A percentile compares a stretch with the other conserved stretches of the same genome.
phyloP scores from a whole-genome alignment of 352 stramenopile genomes.

The Globisporangium radiosum region DNA sequence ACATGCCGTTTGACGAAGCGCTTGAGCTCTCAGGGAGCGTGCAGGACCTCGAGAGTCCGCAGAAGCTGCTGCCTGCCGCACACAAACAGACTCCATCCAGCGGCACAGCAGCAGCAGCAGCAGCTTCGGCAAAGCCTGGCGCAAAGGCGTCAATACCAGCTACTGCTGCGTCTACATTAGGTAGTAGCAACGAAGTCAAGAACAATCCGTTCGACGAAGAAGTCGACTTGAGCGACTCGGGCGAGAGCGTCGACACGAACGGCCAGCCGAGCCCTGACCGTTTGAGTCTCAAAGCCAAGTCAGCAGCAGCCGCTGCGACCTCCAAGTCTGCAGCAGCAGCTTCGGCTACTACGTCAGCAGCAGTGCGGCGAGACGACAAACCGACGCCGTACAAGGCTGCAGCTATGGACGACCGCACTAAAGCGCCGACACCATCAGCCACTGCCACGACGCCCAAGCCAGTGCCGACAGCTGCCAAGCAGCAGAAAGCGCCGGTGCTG shows the following conservation, averaged over 20 bases:
- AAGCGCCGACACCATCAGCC: constrained; percentile 1
- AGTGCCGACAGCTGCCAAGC: constrained; percentile 9
- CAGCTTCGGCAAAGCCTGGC: not conserved
- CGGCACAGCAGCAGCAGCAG: constrained; percentile 10
- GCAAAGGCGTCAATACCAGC: not conserved
- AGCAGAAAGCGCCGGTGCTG: constrained; percentile 32
- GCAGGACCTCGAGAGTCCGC: constrained; percentile 64
- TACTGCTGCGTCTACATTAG: not conserved
- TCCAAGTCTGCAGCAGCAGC: constrained; percentile 9
- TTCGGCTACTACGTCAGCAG: not conserved
- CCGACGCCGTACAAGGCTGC: constrained; percentile 10
- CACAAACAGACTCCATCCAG: not conserved
- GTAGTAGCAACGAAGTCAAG: constrained; percentile 46
- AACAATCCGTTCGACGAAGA: constrained; percentile 86
- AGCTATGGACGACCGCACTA: constrained; percentile 12
- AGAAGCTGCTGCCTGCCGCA: constrained; percentile 13
- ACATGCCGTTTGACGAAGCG: constrained; percentile 77
- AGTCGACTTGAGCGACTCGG: constrained; percentile 82
- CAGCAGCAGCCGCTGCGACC: constrained; percentile 5
- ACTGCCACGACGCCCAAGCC: constrained; percentile 19
- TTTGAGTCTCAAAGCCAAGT: constrained; percentile 32
- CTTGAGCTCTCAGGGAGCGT: constrained; percentile 77
- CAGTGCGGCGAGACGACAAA: constrained; percentile 19
- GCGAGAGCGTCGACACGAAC: constrained; percentile 79
- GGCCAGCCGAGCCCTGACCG: constrained; percentile 57